Percentiles rank a stretch among this genome's conserved stretches.
Conservation (phyloP, 129 eudicot genomes). For the Artemisia tridentata region DNA sequence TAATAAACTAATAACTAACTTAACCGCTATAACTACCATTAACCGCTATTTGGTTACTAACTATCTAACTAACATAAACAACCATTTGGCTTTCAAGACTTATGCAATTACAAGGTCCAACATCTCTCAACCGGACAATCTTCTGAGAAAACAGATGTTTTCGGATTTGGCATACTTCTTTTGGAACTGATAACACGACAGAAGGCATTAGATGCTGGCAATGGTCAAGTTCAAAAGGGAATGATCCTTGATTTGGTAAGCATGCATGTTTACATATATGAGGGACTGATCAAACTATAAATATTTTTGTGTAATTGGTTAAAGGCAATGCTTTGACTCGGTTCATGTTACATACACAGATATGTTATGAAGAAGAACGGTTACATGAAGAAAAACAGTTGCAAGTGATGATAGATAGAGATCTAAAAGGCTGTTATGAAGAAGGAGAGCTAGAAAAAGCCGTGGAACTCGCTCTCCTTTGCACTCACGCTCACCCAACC, state of each 20-base stretch:
- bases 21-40: too few relatives aligned
- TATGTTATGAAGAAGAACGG: conserved; percentile 72
- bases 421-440: conserved; percentile 59
- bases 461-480: conserved; percentile 64
- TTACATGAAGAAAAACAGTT: too few relatives aligned
- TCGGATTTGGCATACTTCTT: conserved; percentile 91
- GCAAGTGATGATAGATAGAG: conserved; percentile 68
- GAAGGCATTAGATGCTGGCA: conserved; percentile 75
- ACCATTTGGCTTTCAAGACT: too few relatives aligned
- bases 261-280: conserved; percentile 3
- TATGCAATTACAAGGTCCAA: too few relatives aligned
- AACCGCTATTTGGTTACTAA: too few relatives aligned
- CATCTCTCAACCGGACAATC: conserved; percentile 98
- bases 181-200: conserved; percentile 88
- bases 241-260: conserved; percentile 86
- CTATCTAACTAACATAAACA: too few relatives aligned
- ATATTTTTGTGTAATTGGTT: neutral
- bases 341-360: conserved; percentile 33
- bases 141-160: conserved; percentile 93
- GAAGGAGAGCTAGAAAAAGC: conserved; percentile 58
- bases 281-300: neutral
- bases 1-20: too few relatives aligned
- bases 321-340: conserved; percentile 20
- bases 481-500: conserved; percentile 63
- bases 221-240: conserved; percentile 86